Percentiles rank a stretch among this genome's conserved stretches.
Evolutionary conservation across 1,284 basidiomycete species (phyloP).

Genomic region (Cryptococcus wingfieldii): DNA sequence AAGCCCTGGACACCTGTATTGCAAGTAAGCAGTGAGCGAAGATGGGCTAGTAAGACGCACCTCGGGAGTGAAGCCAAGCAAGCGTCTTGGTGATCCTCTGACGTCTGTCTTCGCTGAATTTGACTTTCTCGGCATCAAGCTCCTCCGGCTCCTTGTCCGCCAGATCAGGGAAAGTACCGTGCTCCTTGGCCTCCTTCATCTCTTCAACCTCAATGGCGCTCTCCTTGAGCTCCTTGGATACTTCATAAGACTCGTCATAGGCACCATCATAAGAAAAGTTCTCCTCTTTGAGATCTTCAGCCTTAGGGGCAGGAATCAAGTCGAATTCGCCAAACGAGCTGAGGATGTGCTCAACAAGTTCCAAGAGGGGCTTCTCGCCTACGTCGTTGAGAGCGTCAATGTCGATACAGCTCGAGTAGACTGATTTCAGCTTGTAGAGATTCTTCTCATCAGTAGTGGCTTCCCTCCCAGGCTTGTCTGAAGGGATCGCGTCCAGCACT

Average conservation of each 20-base stretch:
- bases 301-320: slow-evolving; percentile 24
- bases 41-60: slow-evolving; percentile 47
- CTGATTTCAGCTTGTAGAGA: slow-evolving; percentile 69
- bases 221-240: slow-evolving; percentile 27
- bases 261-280: slow-evolving; percentile 28
- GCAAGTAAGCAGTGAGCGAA: background rate
- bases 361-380: slow-evolving; percentile 50
- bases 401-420: slow-evolving; percentile 81
- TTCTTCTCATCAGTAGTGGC: slow-evolving; percentile 59
- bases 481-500: slow-evolving; percentile 46
- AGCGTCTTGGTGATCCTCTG: slow-evolving; percentile 64
- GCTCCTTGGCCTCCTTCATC: slow-evolving; percentile 13
- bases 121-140: slow-evolving; percentile 1
- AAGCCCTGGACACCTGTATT: slow-evolving; percentile 67
- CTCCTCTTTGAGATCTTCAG: slow-evolving; percentile 3
- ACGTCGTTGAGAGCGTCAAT: slow-evolving; percentile 54
- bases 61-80: slow-evolving; percentile 79
- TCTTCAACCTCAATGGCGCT: slow-evolving; percentile 11
- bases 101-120: slow-evolving; percentile 54
- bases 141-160: slow-evolving; percentile 4
- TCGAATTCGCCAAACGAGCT: slow-evolving; percentile 41
- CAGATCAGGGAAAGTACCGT: background rate
- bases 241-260: slow-evolving; percentile 30
- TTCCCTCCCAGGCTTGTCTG: slow-evolving; percentile 7
- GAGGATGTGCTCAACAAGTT: slow-evolving; percentile 48